phyloP scores from a whole-genome alignment of 169 alveolate species.

The Cryptosporidium tyzzeri region DNA sequence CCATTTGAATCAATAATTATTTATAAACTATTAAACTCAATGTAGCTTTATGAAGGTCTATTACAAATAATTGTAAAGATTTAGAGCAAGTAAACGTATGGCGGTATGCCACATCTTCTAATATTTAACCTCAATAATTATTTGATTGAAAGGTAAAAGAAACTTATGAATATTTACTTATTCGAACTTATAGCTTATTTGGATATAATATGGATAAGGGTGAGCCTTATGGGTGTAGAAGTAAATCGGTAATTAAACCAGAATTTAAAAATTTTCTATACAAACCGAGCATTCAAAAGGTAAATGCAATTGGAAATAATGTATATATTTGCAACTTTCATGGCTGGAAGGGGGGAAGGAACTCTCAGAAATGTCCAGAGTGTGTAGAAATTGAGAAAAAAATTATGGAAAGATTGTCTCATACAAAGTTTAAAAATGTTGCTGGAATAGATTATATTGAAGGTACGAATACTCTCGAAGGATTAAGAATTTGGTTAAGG shows the following conservation, averaged over 20 bases:
- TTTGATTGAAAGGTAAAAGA: slow-evolving; percentile 3
- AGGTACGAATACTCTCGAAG: slow-evolving; percentile 25
- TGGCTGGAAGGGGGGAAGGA: slow-evolving; percentile 72
- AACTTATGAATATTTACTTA: slow-evolving; percentile 15
- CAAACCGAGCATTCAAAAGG: slow-evolving; percentile 16
- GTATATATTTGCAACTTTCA: slow-evolving; percentile 42
- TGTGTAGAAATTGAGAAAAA: slow-evolving; percentile 64
- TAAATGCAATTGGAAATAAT: neutral
- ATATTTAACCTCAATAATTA: neutral
- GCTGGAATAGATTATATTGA: slow-evolving; percentile 53
- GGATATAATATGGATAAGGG: slow-evolving; percentile 30
- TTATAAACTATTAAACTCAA: neutral
- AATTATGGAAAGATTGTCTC: neutral
- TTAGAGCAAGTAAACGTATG: slow-evolving; percentile 19
- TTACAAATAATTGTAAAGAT: neutral
- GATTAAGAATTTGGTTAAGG: slow-evolving; percentile 66
- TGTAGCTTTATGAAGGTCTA: neutral
- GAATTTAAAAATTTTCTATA: neutral
- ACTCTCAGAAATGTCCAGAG: slow-evolving; percentile 63
- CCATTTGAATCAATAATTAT: slow-evolving; percentile 2
- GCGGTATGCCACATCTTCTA: slow-evolving; percentile 20
- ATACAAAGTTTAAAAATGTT: slow-evolving; percentile 27
- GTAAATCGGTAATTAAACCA: slow-evolving; percentile 4
- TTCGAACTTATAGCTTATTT: neutral
- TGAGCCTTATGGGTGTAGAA: slow-evolving; percentile 18